A percentile compares a stretch with the other conserved stretches of the same genome.
These are phyloP conservation scores for Zasmidium cellare DNA, from an alignment of 2,329 filamentous ascomycete species.

Conservation along the genomic window DNA sequence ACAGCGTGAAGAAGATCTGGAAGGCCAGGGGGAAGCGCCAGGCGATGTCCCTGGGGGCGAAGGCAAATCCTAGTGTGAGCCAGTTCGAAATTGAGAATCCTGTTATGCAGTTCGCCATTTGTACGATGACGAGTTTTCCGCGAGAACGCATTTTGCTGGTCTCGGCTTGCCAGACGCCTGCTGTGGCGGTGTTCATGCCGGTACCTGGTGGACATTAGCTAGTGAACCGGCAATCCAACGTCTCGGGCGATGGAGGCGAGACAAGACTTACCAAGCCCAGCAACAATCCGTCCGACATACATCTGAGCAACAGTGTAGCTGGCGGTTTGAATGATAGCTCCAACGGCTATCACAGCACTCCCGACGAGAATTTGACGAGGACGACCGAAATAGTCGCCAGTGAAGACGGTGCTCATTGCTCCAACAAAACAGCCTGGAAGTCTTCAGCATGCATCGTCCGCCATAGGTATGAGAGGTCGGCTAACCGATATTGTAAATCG, in stretches of 20 bases:
- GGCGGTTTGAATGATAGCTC: constrained; percentile 45
- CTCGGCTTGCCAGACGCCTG: constrained; percentile 51
- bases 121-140: constrained; percentile 53
- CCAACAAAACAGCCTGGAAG: constrained; percentile 44
- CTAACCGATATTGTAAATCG: constrained; percentile 40
- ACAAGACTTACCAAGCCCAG: constrained; percentile 29
- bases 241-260: no score
- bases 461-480: not conserved
- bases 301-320: constrained; percentile 42
- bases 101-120: constrained; percentile 53
- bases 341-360: constrained; percentile 43
- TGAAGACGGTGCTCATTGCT: constrained; percentile 41
- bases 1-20: constrained; percentile 55
- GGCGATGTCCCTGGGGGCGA: constrained; percentile 44
- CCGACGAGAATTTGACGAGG: constrained; percentile 43
- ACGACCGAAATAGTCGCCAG: constrained; percentile 49
- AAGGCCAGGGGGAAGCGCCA: constrained; percentile 58
- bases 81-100: constrained; percentile 52
- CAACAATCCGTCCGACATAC: constrained; percentile 48
- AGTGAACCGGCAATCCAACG: no score
- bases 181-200: constrained; percentile 52
- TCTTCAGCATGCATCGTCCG: not conserved
- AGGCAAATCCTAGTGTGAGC: constrained; percentile 47
- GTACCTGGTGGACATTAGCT: constrained; percentile 35
- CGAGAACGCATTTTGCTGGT: constrained; percentile 51